A percentile compares a stretch with the other conserved stretches of the same genome.
Evolutionary conservation across 495 filamentous ascomycete genomes (phyloP).

Genomic region (Daldinia vernicosa): DNA sequence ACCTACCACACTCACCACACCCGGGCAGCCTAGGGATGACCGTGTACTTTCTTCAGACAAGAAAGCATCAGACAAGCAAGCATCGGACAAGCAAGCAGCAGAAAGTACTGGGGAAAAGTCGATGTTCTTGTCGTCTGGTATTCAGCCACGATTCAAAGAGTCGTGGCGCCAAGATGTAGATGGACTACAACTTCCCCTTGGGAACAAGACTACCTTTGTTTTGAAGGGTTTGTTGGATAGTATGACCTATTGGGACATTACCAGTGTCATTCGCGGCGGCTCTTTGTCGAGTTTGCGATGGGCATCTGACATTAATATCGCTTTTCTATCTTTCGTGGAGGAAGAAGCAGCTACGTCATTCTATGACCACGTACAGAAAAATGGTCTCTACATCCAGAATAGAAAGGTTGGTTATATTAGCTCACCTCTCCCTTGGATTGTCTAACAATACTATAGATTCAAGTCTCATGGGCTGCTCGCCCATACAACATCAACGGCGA

Average conservation of each 20-base stretch:
- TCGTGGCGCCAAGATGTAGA: background rate
- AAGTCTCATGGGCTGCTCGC: constrained; percentile 56
- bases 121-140: background rate
- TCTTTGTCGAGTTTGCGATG: constrained; percentile 74
- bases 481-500: constrained; percentile 75
- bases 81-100: background rate
- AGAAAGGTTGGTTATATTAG: constrained; percentile 65
- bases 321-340: constrained; percentile 75
- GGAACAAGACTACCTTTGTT: background rate
- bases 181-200: too few species aligned
- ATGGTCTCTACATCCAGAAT: constrained; percentile 74
- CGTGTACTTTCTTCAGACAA: background rate
- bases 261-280: constrained; percentile 73
- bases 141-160: background rate
- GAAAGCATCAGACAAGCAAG: background rate
- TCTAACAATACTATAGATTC: constrained; percentile 26
- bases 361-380: constrained; percentile 67
- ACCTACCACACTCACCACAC: background rate
- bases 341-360: constrained; percentile 70
- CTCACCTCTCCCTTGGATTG: background rate
- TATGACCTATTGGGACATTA: constrained; percentile 68
- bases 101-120: too few species aligned
- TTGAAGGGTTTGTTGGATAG: background rate
- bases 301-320: constrained; percentile 67
- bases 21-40: background rate